Evolutionary conservation across 257 asterid species (phyloP), one percentile per base, ranked within the genome.

Genomic region (Scutellaria galericulata): DNA sequence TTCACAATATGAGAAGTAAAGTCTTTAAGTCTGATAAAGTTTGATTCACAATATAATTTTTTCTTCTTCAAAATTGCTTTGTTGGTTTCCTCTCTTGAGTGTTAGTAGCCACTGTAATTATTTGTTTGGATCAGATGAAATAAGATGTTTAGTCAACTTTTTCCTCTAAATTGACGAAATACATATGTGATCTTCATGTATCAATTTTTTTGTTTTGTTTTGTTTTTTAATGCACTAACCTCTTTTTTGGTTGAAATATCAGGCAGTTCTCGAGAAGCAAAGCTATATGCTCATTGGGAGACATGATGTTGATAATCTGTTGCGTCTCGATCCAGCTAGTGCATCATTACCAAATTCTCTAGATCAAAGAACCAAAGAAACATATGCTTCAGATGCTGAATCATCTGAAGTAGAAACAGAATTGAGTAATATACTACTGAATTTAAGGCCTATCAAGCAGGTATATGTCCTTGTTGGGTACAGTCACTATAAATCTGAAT

Each of bases 251-350:
- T 72, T 79, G 73, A 69, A 66, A 77, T 81, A 82, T 77, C 90
- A 95, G 99, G 98, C 99, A 67, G 99, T 95, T 82, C 97, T 95
- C 68, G 99, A 95, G 90, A 95, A 95, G 88, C 98, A 90, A 85
- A 95, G 99, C 83, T 95, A 92, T 76, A 92, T 92, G 98, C 96
- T 95, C 74, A 92, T 95, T 67, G 99, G 99, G 74, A 88, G 99
- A 79, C 91, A 95, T 83, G 99, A 95, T 47, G 80, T 95, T 64
- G 97, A 95, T 75, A 90, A 92, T 77, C 89, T 92, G 79, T 83
- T 95, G 91, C 95, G 81, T 31, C 86, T 84, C 77, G 98, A 92
- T 84, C 93, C 96, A 37, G 90, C 97, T 66, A 88, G 94, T 83
- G 84, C 88, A 59, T 87, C 92, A 78, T 84, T 90, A 68, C 91